Base-by-base conservation (phyloP, 768 basidiomycete species). In the Pleurotus ostreatus region DNA sequence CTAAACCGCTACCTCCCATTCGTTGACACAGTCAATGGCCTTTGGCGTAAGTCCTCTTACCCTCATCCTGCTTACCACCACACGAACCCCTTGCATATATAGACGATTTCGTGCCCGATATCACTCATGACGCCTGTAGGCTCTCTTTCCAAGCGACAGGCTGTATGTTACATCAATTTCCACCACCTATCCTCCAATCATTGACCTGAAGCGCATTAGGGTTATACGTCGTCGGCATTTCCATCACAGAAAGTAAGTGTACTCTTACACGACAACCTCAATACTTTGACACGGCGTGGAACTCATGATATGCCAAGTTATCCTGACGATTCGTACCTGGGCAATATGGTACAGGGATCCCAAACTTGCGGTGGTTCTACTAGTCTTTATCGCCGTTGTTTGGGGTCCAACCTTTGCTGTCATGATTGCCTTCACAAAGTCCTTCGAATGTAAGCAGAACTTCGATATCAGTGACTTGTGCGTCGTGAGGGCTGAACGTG, bases 291-390 rank as follows among this genome's bases (percentile, higher is more conserved):
- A 34, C 37, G 23, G 16, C 23, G 16, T 5, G 30, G 2, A 46
- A 18, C 22, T 57, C 12, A 58, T 38, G 2, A 34, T 3, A 16
- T 13, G 5, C 20, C 15, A 26, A 63, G 62, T 60, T 37, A 46
- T 63, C 51, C 51, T 63, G 2, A 52, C 55, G 22, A 51, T 62
- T 43, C 47, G 59, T 18, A 60, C 44, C 16, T 60, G 59, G 62
- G 52, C 51, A 15, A 37, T 62, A n/a, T 62, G 61, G 59, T 34
- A 53, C 9, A 46, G 47, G 34, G 56, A 57, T 45, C 38, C 8
- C 6, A 48, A 47, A 37, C 23, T 60, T 5, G 46, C 45, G 5
- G 49, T 59, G 22, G 46, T 16, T 26, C 37, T 62, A 15, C 2
- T 57, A 2, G 55, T 60, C 16, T 62, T 57, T 38, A 2, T 51